Conservation (phyloP, 2,329 filamentous ascomycete species). For the Pestalotiopsis sp. region DNA sequence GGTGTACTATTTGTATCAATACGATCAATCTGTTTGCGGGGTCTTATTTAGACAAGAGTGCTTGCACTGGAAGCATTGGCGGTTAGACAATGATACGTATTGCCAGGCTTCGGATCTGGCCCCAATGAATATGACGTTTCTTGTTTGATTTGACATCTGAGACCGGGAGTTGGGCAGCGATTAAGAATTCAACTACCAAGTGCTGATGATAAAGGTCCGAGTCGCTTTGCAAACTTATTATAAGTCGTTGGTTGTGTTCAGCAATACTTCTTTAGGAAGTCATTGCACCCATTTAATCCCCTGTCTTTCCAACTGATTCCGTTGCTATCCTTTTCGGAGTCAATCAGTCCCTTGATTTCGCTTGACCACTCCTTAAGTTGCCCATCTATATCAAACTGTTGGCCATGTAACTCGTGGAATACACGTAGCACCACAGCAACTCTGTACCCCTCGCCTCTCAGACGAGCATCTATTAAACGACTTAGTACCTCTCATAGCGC, state of each 20-base stretch:
- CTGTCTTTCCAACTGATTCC: background rate
- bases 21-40: conserved; percentile 3
- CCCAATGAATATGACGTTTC: background rate
- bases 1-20: conserved; percentile 15
- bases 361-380: background rate
- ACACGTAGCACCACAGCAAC: background rate
- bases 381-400: background rate
- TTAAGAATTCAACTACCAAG: background rate
- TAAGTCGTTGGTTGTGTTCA: too few species aligned
- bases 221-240: too few species aligned
- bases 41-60: conserved; percentile 6
- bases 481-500: background rate
- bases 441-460: background rate
- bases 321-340: background rate
- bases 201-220: too few species aligned
- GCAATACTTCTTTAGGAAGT: background rate
- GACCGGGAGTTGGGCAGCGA: background rate
- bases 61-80: conserved; percentile 8
- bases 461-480: background rate
- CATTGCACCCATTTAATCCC: background rate
- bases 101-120: background rate
- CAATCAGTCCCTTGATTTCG: background rate
- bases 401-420: background rate
- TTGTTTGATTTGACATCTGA: background rate
- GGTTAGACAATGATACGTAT: conserved; percentile 8